Conservation (phyloP, 1,139 yeast species). For the Lodderomyces metapsilosis region DNA sequence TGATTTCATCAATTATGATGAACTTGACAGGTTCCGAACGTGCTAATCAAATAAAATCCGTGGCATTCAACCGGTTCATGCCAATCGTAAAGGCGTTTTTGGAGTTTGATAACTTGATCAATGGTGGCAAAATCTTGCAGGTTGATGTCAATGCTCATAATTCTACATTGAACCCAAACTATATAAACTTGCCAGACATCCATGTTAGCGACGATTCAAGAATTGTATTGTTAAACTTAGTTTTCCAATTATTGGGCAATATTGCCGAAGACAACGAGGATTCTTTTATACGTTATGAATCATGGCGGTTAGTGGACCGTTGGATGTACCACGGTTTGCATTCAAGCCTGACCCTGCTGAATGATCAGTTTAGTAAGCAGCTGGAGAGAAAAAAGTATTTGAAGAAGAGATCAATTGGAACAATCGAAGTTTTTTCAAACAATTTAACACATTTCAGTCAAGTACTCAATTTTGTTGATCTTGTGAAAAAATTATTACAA, state of each 20-base stretch:
- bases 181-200: constrained; percentile 26
- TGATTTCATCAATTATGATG: constrained; percentile 35
- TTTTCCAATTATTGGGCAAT: constrained; percentile 44
- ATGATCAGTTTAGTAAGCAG: constrained; percentile 10
- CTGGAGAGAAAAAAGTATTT: constrained; percentile 19
- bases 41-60: constrained; percentile 27
- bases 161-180: constrained; percentile 15
- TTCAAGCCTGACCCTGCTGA: constrained; percentile 16
- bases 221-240: constrained; percentile 33
- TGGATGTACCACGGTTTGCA: constrained; percentile 58
- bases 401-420: constrained; percentile 26
- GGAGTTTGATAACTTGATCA: constrained; percentile 41
- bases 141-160: constrained; percentile 17
- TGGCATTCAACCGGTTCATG: constrained; percentile 33
- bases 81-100: constrained; percentile 39
- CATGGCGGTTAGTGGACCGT: constrained; percentile 74
- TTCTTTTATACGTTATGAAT: constrained; percentile 36
- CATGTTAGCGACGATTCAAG: constrained; percentile 37
- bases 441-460: constrained; percentile 47
- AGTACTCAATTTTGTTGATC: constrained; percentile 59
- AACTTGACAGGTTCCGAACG: constrained; percentile 28
- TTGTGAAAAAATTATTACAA: constrained; percentile 39
- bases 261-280: constrained; percentile 43
- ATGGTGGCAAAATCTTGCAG: constrained; percentile 18
- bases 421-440: constrained; percentile 33